These are phyloP conservation scores for Dioszegia crocea DNA, from an alignment of 768 basidiomycete genomes.

Conservation along the genomic window DNA sequence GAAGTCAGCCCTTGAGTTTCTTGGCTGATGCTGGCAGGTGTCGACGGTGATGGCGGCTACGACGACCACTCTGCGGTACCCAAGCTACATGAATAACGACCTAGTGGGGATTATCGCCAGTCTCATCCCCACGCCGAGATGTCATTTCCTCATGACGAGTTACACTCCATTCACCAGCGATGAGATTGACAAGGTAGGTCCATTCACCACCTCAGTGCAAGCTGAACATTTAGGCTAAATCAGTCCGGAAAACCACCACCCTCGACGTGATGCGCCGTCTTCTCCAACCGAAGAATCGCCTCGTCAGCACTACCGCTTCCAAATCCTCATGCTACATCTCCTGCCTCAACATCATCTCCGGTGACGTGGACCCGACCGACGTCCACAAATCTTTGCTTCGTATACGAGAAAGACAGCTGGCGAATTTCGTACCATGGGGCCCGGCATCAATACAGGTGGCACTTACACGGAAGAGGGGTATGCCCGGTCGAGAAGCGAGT, in stretches of 20 bases:
- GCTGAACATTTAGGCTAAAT: slow-evolving; percentile 65
- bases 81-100: slow-evolving; percentile 99
- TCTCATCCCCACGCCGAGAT: slow-evolving; percentile 91
- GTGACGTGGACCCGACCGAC: slow-evolving; percentile 96
- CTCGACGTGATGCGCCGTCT: slow-evolving; percentile 97
- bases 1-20: too few relatives aligned
- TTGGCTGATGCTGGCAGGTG: slow-evolving; percentile 56
- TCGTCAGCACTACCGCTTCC: slow-evolving; percentile 71
- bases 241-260: slow-evolving; percentile 92
- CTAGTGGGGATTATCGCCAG: slow-evolving; percentile 94
- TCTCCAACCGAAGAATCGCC: slow-evolving; percentile 94
- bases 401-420: slow-evolving; percentile 91
- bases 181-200: slow-evolving; percentile 81
- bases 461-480: slow-evolving; percentile 73
- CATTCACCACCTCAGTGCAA: background rate
- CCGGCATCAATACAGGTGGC: slow-evolving; percentile 98
- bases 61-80: slow-evolving; percentile 93
- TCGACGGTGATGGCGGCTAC: slow-evolving; percentile 97
- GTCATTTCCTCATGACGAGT: slow-evolving; percentile 97
- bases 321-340: slow-evolving; percentile 77
- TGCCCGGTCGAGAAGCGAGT: slow-evolving; percentile 70
- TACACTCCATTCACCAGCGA: slow-evolving; percentile 98
- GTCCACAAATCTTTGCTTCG: slow-evolving; percentile 96
- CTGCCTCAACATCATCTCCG: slow-evolving; percentile 96
- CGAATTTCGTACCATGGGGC: slow-evolving; percentile 99